Conservation (phyloP, 352 stramenopile genomes). For the Phytopythium vexans region DNA sequence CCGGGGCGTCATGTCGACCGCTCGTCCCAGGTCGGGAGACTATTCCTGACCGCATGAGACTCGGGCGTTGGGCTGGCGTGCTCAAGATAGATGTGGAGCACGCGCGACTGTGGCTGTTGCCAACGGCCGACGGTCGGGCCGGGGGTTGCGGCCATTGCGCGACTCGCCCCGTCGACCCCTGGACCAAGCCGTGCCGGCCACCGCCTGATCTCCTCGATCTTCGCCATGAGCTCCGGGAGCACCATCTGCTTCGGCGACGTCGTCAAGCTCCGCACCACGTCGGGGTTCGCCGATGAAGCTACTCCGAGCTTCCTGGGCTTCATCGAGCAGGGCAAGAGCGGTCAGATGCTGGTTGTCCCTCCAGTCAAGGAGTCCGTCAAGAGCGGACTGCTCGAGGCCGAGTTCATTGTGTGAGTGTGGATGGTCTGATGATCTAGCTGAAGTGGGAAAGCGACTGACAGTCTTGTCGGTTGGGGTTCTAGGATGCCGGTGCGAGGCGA, state of each 20-base stretch:
- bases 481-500: conserved; percentile 44
- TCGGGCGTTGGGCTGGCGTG: too few relatives aligned
- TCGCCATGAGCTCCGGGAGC: conserved; percentile 20
- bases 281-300: conserved; percentile 22
- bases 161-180: conserved; percentile 1
- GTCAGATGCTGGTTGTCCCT: conserved; percentile 48
- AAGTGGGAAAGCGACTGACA: neutral
- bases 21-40: too few relatives aligned
- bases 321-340: conserved; percentile 35
- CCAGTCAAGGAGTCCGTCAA: conserved; percentile 40
- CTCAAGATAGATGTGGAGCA: too few relatives aligned
- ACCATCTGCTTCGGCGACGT: conserved; percentile 54
- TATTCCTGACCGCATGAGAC: too few relatives aligned
- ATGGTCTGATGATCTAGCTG: neutral
- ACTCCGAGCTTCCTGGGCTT: conserved; percentile 34
- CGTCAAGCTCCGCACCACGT: conserved; percentile 41
- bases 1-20: too few relatives aligned
- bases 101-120: too few relatives aligned
- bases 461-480: neutral
- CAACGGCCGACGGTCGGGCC: too few relatives aligned
- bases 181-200: too few relatives aligned
- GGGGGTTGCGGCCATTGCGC: neutral
- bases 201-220: neutral
- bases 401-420: conserved; percentile 66
- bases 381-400: conserved; percentile 40